Percentiles rank a stretch among this genome's conserved stretches.
phyloP scores from a whole-genome alignment of 1,284 basidiomycete genomes.

The Polyporus tsugae region DNA sequence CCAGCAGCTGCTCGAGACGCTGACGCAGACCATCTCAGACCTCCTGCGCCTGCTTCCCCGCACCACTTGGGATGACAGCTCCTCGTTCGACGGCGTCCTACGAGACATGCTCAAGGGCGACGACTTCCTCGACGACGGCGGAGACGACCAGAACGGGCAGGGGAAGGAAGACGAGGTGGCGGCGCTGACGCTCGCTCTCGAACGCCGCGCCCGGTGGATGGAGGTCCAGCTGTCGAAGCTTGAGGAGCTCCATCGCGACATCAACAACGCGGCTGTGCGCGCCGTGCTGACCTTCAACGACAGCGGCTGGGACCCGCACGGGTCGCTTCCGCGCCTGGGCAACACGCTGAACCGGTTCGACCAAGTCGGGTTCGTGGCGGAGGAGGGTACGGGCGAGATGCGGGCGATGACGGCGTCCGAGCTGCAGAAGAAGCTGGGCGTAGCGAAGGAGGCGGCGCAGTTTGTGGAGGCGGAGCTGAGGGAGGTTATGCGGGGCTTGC shows the following conservation, averaged over 20 bases:
- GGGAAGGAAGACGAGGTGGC: conserved; percentile 82
- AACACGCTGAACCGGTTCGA: conserved; percentile 75
- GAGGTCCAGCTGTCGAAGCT: conserved; percentile 86
- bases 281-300: conserved; percentile 85
- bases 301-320: conserved; percentile 79
- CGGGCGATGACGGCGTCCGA: conserved; percentile 73
- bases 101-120: conserved; percentile 87
- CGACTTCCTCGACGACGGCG: conserved; percentile 79
- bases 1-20: conserved; percentile 83
- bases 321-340: conserved; percentile 69
- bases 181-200: conserved; percentile 80
- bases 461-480: conserved; percentile 77
- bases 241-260: conserved; percentile 85
- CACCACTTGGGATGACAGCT: conserved; percentile 87
- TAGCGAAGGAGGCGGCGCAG: conserved; percentile 72
- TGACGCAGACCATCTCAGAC: conserved; percentile 87
- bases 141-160: conserved; percentile 56
- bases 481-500: conserved; percentile 75
- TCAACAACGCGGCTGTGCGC: conserved; percentile 84
- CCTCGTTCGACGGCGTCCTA: conserved; percentile 84
- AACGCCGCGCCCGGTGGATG: conserved; percentile 89
- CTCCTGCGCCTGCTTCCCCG: conserved; percentile 81
- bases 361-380: conserved; percentile 60
- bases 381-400: conserved; percentile 49
- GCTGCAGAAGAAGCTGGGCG: conserved; percentile 73